Percentiles rank a stretch among this genome's conserved stretches.
Conservation (phyloP, 148 eudicot genomes). For the Silene uniflora region DNA sequence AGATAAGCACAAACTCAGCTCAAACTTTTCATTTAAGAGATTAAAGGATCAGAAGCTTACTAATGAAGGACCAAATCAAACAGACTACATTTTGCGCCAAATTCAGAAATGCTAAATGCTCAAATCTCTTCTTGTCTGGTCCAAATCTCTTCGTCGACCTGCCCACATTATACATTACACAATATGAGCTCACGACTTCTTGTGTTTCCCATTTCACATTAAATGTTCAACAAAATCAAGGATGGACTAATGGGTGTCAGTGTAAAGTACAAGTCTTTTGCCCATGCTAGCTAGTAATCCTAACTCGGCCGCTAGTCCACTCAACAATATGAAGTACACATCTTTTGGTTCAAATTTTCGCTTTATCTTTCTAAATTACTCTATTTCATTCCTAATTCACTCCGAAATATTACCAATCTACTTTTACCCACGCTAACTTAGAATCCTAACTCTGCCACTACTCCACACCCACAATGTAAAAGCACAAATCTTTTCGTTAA, state of each 20-base stretch:
- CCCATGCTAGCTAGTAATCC: too few species aligned
- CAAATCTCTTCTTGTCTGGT: conserved; percentile 78
- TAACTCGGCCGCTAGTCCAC: too few species aligned
- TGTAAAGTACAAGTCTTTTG: too few species aligned
- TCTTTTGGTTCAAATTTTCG: not conserved
- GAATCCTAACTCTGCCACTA: not conserved
- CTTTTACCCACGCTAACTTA: not conserved
- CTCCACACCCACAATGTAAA: not conserved
- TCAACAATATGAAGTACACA: not conserved
- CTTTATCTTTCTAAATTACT: not conserved
- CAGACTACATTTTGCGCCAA: conserved; percentile 89
- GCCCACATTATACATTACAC: not conserved
- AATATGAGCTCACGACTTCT: not conserved
- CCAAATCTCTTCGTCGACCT: conserved; percentile 97
- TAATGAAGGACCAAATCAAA: conserved; percentile 82
- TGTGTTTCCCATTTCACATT: not conserved
- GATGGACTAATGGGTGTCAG: not conserved
- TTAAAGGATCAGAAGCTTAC: conserved; percentile 42
- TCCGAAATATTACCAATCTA: not conserved
- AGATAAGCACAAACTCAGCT: not conserved
- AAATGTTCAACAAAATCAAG: not conserved
- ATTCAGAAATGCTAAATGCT: conserved; percentile 84
- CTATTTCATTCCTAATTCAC: not conserved
- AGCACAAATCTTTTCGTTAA: too few species aligned
- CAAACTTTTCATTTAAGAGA: not conserved